Base-by-base conservation (phyloP, 306 rosid genomes). In the Quillaja saponaria region DNA sequence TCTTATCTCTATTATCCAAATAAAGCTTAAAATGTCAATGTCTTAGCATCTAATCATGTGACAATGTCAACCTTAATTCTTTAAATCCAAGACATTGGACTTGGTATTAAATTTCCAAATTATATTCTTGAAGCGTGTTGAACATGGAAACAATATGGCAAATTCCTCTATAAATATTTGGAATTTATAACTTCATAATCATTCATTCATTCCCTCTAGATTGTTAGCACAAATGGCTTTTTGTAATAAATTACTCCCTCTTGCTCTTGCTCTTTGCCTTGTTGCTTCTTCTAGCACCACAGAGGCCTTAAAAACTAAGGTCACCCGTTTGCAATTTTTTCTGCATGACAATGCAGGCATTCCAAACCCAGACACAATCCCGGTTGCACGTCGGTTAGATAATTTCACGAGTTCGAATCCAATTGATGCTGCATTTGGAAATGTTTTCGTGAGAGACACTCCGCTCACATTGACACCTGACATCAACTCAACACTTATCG, bases 391-490 rank as follows among this genome's bases (percentile, higher is more conserved):
- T n/a, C 13, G 69, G 48, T 12, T 47, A 37, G 14, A 58, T 25
- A 73, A 67, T 68, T 45, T 44, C 60, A 67, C 69, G 8, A 69
- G 59, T 8, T 41, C 65, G 8, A 58, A 66, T 33, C 73, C 78
- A 6, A 51, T 73, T 1, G 68, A 68, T 2, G 35, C 78, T 39
- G 3, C 21, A 58, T 67, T 73, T 19, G 64, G 69, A 52, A 50
- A 63, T 10, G 46, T 66, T 35, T 73, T 13, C 18, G 41, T 66
- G n/a, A n/a, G 11, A 51, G 69, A 73, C 16, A 45, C 59, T 58
- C 69, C 73, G 1, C 48, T 66, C 16, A 73, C 78, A 10, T 33
- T 25, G 38, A 38, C 64, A 8, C 78, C 73, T 16, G 58, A 66
- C 25, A 42, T 46, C 10, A 67, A 60, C 63, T 53, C 69, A 9